Evolutionary conservation across 768 basidiomycete species (phyloP).

Genomic region (Tephrocybe sp.): DNA sequence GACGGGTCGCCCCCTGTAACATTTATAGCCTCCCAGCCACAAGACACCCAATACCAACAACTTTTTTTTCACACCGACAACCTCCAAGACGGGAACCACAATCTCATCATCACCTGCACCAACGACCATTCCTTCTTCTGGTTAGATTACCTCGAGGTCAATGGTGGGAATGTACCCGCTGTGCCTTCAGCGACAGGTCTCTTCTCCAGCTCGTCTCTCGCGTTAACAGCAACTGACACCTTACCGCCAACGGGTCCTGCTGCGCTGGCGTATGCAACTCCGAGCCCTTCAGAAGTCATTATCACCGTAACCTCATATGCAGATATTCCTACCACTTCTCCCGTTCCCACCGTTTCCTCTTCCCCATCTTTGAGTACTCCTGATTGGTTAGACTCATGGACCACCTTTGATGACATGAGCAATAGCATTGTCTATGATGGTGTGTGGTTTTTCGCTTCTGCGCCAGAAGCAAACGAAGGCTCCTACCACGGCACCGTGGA

Average conservation of each 20-base stretch:
- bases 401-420: too few species aligned
- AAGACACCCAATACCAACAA: conserved; percentile 2
- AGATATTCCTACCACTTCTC: too few species aligned
- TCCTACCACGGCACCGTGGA: conserved; percentile 5
- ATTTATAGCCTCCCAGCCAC: background rate
- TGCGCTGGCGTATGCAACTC: background rate
- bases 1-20: conserved; percentile 6
- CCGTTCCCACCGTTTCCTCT: too few species aligned
- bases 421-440: too few species aligned
- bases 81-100: conserved; percentile 9
- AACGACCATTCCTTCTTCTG: conserved; percentile 1
- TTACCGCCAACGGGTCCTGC: too few species aligned
- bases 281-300: background rate
- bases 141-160: conserved; percentile 17
- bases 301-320: background rate
- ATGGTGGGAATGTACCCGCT: too few species aligned
- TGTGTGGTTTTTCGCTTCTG: conserved; percentile 1
- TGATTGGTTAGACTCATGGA: too few species aligned
- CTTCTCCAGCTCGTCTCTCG: background rate
- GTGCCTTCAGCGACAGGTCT: background rate
- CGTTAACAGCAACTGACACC: background rate
- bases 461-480: background rate
- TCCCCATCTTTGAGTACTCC: too few species aligned
- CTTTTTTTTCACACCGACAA: conserved; percentile 8
- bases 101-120: conserved; percentile 11